A percentile compares a stretch with the other conserved stretches of the same genome.
Conservation (phyloP, 2,329 filamentous ascomycete species). For the Xylariaceae sp. region DNA sequence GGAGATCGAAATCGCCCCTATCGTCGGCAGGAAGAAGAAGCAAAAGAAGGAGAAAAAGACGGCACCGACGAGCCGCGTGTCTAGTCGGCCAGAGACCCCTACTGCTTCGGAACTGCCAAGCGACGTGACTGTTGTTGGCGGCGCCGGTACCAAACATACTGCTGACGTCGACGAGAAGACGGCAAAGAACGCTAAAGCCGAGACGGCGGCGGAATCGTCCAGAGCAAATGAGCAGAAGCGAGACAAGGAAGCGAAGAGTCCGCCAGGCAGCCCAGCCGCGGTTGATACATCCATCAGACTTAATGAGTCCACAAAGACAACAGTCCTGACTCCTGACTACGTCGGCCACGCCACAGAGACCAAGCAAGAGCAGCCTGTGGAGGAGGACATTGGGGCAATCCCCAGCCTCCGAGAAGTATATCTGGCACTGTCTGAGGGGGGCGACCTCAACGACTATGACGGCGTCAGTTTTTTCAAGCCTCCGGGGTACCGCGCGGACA, state of each 20-base stretch:
- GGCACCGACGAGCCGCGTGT: constrained; percentile 20
- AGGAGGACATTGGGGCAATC: constrained; percentile 25
- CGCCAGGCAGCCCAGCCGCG: constrained; percentile 19
- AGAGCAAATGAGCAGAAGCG: constrained; percentile 12
- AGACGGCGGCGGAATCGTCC: constrained; percentile 2
- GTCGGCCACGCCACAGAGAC: constrained; percentile 19
- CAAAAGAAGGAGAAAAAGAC: constrained; percentile 63
- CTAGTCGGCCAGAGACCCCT: constrained; percentile 24
- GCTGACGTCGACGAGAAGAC: constrained; percentile 12
- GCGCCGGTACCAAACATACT: constrained; percentile 12
- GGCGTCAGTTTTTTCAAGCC: constrained; percentile 34
- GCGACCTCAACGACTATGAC: constrained; percentile 26
- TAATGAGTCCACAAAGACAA: constrained; percentile 28
- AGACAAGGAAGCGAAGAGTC: constrained; percentile 16
- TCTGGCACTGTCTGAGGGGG: constrained; percentile 28
- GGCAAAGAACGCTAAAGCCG: constrained; percentile 11
- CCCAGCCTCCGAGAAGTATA: constrained; percentile 29
- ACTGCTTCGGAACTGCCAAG: constrained; percentile 20
- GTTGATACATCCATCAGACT: constrained; percentile 25
- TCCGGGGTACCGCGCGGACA: constrained; percentile 27
- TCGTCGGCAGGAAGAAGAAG: constrained; percentile 77
- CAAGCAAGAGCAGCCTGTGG: constrained; percentile 20
- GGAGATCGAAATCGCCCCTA: constrained; percentile 57
- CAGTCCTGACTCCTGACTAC: constrained; percentile 27
- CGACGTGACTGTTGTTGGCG: constrained; percentile 18